Evolutionary conservation across 129 eudicot species (phyloP).

Genomic region (Glebionis coronaria): DNA sequence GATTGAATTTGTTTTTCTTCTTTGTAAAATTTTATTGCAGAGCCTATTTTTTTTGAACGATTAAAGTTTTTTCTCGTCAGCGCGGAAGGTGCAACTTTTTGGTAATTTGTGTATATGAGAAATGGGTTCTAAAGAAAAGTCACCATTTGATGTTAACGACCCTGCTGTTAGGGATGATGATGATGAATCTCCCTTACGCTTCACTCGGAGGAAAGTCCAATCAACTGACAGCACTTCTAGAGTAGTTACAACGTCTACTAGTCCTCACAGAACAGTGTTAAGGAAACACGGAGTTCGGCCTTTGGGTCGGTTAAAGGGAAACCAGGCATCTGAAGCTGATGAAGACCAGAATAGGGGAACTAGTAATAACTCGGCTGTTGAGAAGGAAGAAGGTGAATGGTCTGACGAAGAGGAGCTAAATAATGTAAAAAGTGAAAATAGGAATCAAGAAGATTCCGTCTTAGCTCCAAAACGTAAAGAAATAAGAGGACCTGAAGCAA

Average conservation of each 20-base stretch:
- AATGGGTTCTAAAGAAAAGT: conserved; percentile 44
- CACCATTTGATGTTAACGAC: conserved; percentile 81
- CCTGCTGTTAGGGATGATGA: conserved; percentile 55
- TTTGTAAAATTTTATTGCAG: not conserved
- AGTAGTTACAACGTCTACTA: conserved; percentile 37
- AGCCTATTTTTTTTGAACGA: not conserved
- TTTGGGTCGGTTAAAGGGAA: conserved; percentile 48
- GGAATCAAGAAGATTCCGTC: conserved; percentile 45
- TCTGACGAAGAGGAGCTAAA: conserved; percentile 61
- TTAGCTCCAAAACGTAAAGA: conserved; percentile 49
- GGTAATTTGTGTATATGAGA: not conserved
- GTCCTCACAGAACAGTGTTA: conserved; percentile 40
- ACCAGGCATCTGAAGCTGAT: conserved; percentile 56
- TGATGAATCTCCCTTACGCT: conserved; percentile 53
- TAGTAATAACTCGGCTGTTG: conserved; percentile 22
- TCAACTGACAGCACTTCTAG: conserved; percentile 48
- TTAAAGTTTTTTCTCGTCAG: not conserved
- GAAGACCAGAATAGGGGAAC: conserved; percentile 15
- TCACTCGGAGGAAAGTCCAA: conserved; percentile 58
- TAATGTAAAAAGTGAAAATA: conserved; percentile 28
- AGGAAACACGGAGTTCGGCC: conserved; percentile 55
- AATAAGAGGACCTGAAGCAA: conserved; percentile 68
- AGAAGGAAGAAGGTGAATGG: conserved; percentile 80
- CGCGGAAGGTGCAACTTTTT: not conserved
- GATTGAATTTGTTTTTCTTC: not conserved